These are phyloP conservation scores for Helianthus tuberosus DNA, from an alignment of 129 eudicot species.

Conservation along the genomic window DNA sequence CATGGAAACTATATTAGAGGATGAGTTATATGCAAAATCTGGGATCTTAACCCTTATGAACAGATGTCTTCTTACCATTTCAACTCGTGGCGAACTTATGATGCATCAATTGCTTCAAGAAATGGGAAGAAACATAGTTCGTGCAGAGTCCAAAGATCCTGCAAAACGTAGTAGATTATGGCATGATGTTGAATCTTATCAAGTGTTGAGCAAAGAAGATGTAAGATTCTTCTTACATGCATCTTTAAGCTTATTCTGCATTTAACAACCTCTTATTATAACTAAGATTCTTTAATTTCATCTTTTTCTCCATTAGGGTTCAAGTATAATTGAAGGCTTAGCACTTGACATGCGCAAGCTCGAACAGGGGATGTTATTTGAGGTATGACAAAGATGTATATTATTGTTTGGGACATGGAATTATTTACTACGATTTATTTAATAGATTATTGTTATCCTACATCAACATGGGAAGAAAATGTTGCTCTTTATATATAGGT, in stretches of 20 bases:
- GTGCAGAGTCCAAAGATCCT: conserved; percentile 18
- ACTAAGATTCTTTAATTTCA: background rate
- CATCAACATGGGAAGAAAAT: no score
- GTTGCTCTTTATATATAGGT: no score
- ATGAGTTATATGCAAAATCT: conserved; percentile 10
- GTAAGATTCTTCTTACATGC: conserved; percentile 27
- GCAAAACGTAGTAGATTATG: conserved; percentile 17
- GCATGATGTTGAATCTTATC: conserved; percentile 10
- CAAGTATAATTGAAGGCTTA: conserved; percentile 31
- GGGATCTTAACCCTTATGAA: conserved; percentile 14
- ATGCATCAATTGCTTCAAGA: conserved; percentile 27
- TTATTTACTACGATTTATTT: background rate
- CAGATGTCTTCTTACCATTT: conserved; percentile 11
- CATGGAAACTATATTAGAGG: no score
- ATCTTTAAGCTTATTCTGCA: no score
- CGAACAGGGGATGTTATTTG: background rate
- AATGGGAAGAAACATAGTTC: conserved; percentile 16
- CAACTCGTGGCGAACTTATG: background rate
- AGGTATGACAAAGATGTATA: background rate
- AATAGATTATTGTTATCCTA: no score
- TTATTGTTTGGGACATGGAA: background rate
- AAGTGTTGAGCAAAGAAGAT: conserved; percentile 6
- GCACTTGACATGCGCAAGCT: conserved; percentile 8
- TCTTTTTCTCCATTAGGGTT: conserved; percentile 17
- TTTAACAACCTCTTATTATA: background rate